A percentile compares a stretch with the other conserved stretches of the same genome.
phyloP scores from a whole-genome alignment of 106 monocot species.

The Hemerocallis citrina region DNA sequence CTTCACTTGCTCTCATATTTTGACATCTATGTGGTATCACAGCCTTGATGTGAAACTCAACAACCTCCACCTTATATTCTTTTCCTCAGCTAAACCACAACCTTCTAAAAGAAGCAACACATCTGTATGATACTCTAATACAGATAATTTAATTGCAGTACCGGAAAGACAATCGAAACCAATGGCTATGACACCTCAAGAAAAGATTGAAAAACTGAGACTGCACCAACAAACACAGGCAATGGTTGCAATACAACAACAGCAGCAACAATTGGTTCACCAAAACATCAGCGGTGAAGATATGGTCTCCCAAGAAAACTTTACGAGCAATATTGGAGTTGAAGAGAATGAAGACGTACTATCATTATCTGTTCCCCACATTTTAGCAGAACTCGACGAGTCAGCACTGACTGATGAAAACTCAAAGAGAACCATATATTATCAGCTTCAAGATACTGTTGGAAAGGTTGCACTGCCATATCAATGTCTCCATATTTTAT shows the following conservation, averaged over 20 bases:
- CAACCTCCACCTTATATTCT: too few species aligned
- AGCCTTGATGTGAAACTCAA: too few species aligned
- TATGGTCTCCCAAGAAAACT: slow-evolving; percentile 19
- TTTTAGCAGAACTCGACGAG: slow-evolving; percentile 26
- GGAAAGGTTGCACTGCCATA: slow-evolving; percentile 35
- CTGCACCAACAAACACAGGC: slow-evolving; percentile 83
- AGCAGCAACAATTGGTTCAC: slow-evolving; percentile 65
- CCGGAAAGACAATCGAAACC: slow-evolving; percentile 18
- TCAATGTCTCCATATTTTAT: slow-evolving; percentile 1
- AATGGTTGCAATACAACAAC: slow-evolving; percentile 88
- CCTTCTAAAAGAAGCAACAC: too few species aligned
- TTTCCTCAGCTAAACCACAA: too few species aligned
- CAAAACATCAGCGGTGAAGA: slow-evolving; percentile 32
- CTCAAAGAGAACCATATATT: slow-evolving; percentile 50
- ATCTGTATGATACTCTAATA: not conserved
- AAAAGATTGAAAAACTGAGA: slow-evolving; percentile 88
- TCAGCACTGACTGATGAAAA: slow-evolving; percentile 33
- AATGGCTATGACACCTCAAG: slow-evolving; percentile 77
- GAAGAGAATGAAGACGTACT: slow-evolving; percentile 33
- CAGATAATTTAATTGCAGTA: slow-evolving; percentile 1
- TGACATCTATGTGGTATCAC: too few species aligned
- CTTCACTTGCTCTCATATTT: too few species aligned
- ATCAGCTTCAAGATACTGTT: slow-evolving; percentile 70
- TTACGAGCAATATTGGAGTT: not conserved
- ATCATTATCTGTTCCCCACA: slow-evolving; percentile 26